Evolutionary conservation across 2,329 filamentous ascomycete genomes (phyloP).

Genomic region (Huntiella decipiens): DNA sequence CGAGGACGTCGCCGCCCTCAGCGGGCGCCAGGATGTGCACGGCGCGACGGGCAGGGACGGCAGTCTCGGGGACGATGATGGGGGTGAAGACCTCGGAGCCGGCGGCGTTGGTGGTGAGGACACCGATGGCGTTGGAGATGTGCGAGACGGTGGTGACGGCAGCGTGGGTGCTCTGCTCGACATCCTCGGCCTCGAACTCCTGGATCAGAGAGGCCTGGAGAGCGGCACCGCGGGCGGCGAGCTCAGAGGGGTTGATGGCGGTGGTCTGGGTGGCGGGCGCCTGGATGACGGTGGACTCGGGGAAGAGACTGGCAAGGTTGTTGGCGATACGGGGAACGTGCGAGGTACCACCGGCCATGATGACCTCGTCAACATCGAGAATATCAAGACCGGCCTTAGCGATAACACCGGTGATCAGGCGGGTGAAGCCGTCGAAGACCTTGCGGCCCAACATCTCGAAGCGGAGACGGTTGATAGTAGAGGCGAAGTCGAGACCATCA

Average conservation of each 20-base stretch:
- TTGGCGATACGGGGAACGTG: slow-evolving; percentile 86
- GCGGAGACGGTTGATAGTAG: slow-evolving; percentile 79
- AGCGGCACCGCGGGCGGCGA: slow-evolving; percentile 73
- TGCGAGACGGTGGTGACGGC: slow-evolving; percentile 90
- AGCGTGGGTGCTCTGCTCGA: slow-evolving; percentile 88
- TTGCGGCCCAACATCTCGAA: slow-evolving; percentile 80
- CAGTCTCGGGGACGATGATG: slow-evolving; percentile 70
- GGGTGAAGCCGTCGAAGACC: slow-evolving; percentile 73
- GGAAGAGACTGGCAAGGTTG: slow-evolving; percentile 65
- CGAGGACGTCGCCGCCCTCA: slow-evolving; percentile 68
- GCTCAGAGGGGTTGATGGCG: slow-evolving; percentile 85
- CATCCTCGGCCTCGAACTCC: slow-evolving; percentile 84
- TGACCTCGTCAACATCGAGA: slow-evolving; percentile 84
- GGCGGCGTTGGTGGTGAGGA: slow-evolving; percentile 44
- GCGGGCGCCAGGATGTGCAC: slow-evolving; percentile 59
- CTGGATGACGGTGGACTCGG: slow-evolving; percentile 55
- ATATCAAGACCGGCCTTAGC: slow-evolving; percentile 87
- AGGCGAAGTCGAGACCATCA: slow-evolving; percentile 76
- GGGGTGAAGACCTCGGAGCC: slow-evolving; percentile 56
- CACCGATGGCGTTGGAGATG: slow-evolving; percentile 71
- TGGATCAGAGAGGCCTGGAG: slow-evolving; percentile 89
- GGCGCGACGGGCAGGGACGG: slow-evolving; percentile 71
- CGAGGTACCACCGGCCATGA: slow-evolving; percentile 77
- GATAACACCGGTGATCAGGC: slow-evolving; percentile 64
- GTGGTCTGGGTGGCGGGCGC: slow-evolving; percentile 60